Base-by-base conservation (phyloP, 148 eudicot genomes). In the Fagopyrum homotropicum region DNA sequence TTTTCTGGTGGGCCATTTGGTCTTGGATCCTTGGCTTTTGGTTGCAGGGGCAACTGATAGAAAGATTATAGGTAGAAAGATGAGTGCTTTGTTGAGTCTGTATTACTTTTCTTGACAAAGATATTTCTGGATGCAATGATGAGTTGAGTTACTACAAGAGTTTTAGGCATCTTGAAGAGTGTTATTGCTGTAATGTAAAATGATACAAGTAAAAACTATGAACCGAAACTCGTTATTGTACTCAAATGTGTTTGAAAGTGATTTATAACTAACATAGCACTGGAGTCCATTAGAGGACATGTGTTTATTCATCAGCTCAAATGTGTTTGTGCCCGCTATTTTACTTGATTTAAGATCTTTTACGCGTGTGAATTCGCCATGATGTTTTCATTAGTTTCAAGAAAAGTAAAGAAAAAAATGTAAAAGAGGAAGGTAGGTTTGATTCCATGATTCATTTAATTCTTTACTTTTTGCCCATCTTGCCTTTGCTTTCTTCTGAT, bases 371-470 rank as follows among this genome's bases (percentile, higher is more conserved):
- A 35, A 29, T 63, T 63, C 35, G 3, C 17, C 11, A 49, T 12
- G 2, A 63, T n/a, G 10, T 35, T 10, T 1, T 63, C 15, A 10
- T 4, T 63, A 35, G 35, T 63, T 57, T 30, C 45, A 63, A 30
- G 45, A 26, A 60, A 17, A 56, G 9, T 22, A 19, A 60, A 29
- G 45, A 15, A 35, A 64, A 43, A 43, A 35, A 8, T 66, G 15
- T 45, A 66, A 66, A 66, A 66, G 46, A 40, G 68, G 44, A 61
- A 61, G 68, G 43, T 61, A 10, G 47, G 45, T 66, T 35, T 40
- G 71, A 66, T 66, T 66, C 30, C n/a, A 66, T 43, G 71, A 66
- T 66, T 40, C 46, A 35, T 66, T 66, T 66, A 35, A 66, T 66
- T 66, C 71, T 40, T 66, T 66, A 66, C 71, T 66, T 43, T 66